phyloP scores from a whole-genome alignment of 1,284 basidiomycete species.

The Trametes pubescens region DNA sequence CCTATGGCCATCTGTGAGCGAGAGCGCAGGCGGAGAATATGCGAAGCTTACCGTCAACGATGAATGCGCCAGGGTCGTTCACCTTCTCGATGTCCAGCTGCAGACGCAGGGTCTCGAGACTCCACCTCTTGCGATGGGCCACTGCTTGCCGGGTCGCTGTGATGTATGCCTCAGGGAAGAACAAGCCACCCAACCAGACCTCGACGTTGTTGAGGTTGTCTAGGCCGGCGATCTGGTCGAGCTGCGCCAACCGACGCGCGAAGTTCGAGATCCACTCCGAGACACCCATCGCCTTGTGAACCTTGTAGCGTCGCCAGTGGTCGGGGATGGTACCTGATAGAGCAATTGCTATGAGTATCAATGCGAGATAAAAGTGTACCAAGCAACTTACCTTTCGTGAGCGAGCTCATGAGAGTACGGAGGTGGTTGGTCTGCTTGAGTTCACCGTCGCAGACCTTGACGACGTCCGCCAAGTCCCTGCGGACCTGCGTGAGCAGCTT shows the following conservation, averaged over 20 bases:
- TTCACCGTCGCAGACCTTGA: constrained; percentile 85
- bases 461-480: constrained; percentile 82
- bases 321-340: constrained; percentile 80
- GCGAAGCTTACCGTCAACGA: constrained; percentile 81
- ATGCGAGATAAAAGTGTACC: constrained; percentile 1
- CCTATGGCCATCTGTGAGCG: constrained; percentile 54
- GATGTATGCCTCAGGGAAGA: constrained; percentile 95
- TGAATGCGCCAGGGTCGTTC: constrained; percentile 78
- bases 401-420: constrained; percentile 83
- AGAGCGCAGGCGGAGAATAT: constrained; percentile 5
- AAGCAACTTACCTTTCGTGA: constrained; percentile 77
- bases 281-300: constrained; percentile 81
- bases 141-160: constrained; percentile 94
- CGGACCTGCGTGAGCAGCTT: constrained; percentile 81
- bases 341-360: constrained; percentile 1
- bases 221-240: constrained; percentile 77
- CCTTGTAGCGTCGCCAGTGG: constrained; percentile 92
- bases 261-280: constrained; percentile 90
- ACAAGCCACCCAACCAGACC: constrained; percentile 91
- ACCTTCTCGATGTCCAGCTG: constrained; percentile 83
- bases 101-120: constrained; percentile 88
- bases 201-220: constrained; percentile 77
- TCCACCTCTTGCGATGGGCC: constrained; percentile 90
- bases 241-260: constrained; percentile 78
- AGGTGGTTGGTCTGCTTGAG: constrained; percentile 96